Evolutionary conservation across 2,329 filamentous ascomycete genomes (phyloP).

Genomic region (Balansia obtecta): DNA sequence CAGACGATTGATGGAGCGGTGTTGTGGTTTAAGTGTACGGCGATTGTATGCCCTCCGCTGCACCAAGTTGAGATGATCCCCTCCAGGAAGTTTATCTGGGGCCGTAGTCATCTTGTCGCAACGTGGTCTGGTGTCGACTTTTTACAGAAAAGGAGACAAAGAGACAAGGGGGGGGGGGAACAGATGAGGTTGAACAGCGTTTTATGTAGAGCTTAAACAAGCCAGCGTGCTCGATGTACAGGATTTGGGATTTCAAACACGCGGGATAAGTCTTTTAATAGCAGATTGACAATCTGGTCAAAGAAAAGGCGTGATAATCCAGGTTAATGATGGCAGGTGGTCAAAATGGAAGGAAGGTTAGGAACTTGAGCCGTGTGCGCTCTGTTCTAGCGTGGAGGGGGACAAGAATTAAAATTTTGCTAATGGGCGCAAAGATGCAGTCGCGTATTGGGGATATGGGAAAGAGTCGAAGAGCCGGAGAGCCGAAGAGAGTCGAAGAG

Average conservation of each 20-base stretch:
- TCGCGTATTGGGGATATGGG: neutral
- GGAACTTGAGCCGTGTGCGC: neutral
- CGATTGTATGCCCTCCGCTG: conserved; percentile 1
- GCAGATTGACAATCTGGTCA: neutral
- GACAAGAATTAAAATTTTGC: neutral
- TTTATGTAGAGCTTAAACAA: no score
- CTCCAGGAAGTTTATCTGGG: neutral
- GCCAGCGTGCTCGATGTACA: neutral
- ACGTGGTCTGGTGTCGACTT: neutral
- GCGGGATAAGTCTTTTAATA: neutral
- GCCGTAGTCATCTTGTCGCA: neutral
- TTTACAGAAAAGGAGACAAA: neutral
- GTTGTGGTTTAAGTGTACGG: conserved; percentile 3
- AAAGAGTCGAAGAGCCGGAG: neutral
- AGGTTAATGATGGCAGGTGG: neutral
- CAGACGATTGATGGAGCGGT: conserved; percentile 12
- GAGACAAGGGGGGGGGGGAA: no score
- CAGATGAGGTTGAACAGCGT: neutral
- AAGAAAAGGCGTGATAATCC: neutral
- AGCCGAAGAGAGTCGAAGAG: neutral
- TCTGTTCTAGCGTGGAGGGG: neutral
- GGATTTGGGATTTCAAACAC: neutral
- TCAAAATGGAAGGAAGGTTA: neutral
- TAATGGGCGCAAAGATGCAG: neutral
- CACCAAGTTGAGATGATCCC: neutral